These are phyloP conservation scores for Candida cerambycidarum DNA, from an alignment of 805 yeast species.

Conservation along the genomic window DNA sequence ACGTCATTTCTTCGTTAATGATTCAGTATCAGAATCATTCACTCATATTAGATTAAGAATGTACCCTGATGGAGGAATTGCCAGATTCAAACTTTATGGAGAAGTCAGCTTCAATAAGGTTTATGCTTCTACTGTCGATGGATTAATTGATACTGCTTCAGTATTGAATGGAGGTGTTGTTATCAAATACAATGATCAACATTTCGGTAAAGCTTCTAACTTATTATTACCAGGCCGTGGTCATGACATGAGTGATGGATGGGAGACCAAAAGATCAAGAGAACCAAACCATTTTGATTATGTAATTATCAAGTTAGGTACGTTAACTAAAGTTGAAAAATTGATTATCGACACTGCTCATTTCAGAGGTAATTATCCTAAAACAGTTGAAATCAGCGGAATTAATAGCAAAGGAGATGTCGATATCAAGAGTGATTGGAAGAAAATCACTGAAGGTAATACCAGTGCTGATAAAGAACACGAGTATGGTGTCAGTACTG, in stretches of 20 bases:
- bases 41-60: conserved; percentile 82
- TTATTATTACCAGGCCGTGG: conserved; percentile 92
- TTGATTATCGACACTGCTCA: conserved; percentile 88
- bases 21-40: conserved; percentile 58
- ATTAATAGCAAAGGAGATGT: conserved; percentile 40
- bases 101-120: conserved; percentile 72
- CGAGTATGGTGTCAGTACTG: conserved; percentile 38
- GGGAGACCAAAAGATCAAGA: conserved; percentile 95
- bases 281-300: conserved; percentile 84
- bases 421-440: conserved; percentile 57
- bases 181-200: conserved; percentile 82
- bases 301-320: conserved; percentile 83
- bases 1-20: conserved; percentile 76
- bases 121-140: conserved; percentile 35
- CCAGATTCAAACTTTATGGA: conserved; percentile 89
- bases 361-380: conserved; percentile 94
- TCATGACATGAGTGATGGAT: conserved; percentile 94
- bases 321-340: conserved; percentile 52
- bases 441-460: conserved; percentile 60
- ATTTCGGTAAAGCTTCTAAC: conserved; percentile 90
- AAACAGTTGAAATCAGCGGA: conserved; percentile 69
- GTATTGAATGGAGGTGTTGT: conserved; percentile 90
- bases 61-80: conserved; percentile 99
- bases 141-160: conserved; percentile 67
- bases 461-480: conserved; percentile 88